A percentile compares a stretch with the other conserved stretches of the same genome.
These are phyloP conservation scores for Curvularia hawaiiensis DNA, from an alignment of 2,329 filamentous ascomycete genomes.

Conservation along the genomic window DNA sequence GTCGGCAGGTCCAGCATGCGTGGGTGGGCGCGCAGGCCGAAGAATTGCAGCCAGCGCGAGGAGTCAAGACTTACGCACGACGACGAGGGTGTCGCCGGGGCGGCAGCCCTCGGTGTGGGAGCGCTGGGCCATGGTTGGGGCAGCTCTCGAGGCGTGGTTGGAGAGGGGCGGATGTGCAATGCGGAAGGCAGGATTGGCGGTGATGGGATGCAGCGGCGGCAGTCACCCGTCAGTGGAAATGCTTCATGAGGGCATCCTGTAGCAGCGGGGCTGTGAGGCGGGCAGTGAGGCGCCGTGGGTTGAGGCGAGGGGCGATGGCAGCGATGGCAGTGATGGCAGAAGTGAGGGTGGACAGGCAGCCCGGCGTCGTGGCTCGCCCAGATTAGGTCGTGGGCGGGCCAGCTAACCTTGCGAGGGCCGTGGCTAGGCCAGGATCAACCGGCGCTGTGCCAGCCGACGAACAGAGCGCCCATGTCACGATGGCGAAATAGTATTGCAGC, in stretches of 20 bases:
- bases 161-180: conserved; percentile 7
- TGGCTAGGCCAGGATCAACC: neutral
- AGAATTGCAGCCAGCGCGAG: neutral
- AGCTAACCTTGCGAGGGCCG: neutral
- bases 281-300: conserved; percentile 15
- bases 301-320: neutral
- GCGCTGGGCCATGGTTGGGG: conserved; percentile 38
- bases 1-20: neutral
- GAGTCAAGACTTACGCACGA: conserved; percentile 67
- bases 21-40: neutral
- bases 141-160: conserved; percentile 8
- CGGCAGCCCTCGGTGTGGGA: conserved; percentile 57
- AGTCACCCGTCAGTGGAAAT: conserved; percentile 23
- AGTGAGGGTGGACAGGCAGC: conserved; percentile 2
- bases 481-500: neutral
- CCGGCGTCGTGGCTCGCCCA: conserved; percentile 8
- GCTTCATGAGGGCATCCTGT: conserved; percentile 12
- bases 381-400: conserved; percentile 4
- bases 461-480: neutral
- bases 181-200: conserved; percentile 8
- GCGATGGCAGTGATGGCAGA: conserved; percentile 1
- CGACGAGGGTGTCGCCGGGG: conserved; percentile 69
- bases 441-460: neutral
- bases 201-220: conserved; percentile 16
- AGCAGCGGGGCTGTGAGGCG: conserved; percentile 16